Evolutionary conservation across 129 eudicot species (phyloP), one percentile per base, ranked within the genome.

Genomic region (Helianthus tuberosus): DNA sequence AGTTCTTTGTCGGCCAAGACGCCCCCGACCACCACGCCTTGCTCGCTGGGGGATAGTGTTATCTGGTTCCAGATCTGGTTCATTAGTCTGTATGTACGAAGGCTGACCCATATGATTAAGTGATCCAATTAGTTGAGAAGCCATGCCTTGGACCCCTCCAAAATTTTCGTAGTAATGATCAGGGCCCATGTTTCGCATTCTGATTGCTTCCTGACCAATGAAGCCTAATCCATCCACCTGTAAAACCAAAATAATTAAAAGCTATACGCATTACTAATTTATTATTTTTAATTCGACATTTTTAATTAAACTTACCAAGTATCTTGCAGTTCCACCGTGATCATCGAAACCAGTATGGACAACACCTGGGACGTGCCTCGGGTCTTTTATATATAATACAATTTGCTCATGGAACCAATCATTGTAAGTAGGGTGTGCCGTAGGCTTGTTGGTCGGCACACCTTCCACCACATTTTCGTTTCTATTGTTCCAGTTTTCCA

Each of bases 171-270:
- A 52, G 23, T 52, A 52, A 52, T n/a, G 23, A 52, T 14, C 58
- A n/a, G 58, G 23, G 23, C 58, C 58, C 58, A 52, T 52, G 23
- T 52, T 52, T n/a, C 58, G 23, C 58, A 52, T 52, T n/a, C 58
- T 52, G 8, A 52, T 4, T 11, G 16, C 16, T 5, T 47, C 51
- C 3, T 47, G 11, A 47, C 12, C 11, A 47, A 47, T 47, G 51
- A 47, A 47, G 51, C 51, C 51, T 47, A 47, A 47, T 2, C 51
- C 51, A 47, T 47, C 51, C 51, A 47, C 51, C 51, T 47, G 12
- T 1, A 47, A 47, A 5, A 47, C 51, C 11, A n/a, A 4, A 47
- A 25, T 25, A 25, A 25, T 25, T 25, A 25, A 25, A 25, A 25
- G 29, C 2, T 25, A 25, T 25, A 25, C 29, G 2, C 29, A 25